Evolutionary conservation across 371 early-diverging fungal species (phyloP).

Genomic region (Dichotomocladium elegans): DNA sequence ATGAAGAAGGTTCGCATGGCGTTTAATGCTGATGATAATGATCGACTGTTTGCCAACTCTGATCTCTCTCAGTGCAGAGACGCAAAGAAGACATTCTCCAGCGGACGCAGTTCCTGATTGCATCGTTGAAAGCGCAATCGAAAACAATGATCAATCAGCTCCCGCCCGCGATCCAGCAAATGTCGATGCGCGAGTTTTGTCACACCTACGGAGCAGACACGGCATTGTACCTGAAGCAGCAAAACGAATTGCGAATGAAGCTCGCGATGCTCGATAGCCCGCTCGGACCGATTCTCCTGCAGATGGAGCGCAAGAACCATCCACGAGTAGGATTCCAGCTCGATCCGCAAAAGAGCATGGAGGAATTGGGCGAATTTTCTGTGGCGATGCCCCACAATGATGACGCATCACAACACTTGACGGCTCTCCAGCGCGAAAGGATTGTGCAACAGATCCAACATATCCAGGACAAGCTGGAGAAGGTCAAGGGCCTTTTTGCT

Average conservation of each 20-base stretch:
- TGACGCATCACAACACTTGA: slow-evolving; percentile 11
- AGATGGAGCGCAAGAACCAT: slow-evolving; percentile 17
- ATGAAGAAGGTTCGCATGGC: no score
- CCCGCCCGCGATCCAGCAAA: slow-evolving; percentile 10
- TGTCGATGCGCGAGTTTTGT: slow-evolving; percentile 32
- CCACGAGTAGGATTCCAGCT: slow-evolving; percentile 16
- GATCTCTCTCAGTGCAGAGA: slow-evolving; percentile 11
- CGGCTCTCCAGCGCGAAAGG: slow-evolving; percentile 6
- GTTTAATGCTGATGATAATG: no score
- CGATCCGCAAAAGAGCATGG: slow-evolving; percentile 12
- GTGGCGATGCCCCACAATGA: slow-evolving; percentile 8
- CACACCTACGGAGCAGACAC: slow-evolving; percentile 17
- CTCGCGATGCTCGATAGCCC: no score
- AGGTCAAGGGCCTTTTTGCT: no score
- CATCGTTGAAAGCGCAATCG: slow-evolving; percentile 23
- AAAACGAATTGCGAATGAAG: background rate
- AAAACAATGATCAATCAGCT: slow-evolving; percentile 24
- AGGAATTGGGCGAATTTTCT: slow-evolving; percentile 10
- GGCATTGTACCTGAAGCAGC: slow-evolving; percentile 10
- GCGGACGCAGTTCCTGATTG: slow-evolving; percentile 21
- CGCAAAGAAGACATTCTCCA: slow-evolving; percentile 26
- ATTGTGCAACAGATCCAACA: slow-evolving; percentile 18
- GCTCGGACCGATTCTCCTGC: slow-evolving; percentile 18
- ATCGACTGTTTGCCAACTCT: no score
- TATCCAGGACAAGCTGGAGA: slow-evolving; percentile 20